Base-by-base conservation (phyloP, 805 yeast species). In the Metschnikowia continentalis region DNA sequence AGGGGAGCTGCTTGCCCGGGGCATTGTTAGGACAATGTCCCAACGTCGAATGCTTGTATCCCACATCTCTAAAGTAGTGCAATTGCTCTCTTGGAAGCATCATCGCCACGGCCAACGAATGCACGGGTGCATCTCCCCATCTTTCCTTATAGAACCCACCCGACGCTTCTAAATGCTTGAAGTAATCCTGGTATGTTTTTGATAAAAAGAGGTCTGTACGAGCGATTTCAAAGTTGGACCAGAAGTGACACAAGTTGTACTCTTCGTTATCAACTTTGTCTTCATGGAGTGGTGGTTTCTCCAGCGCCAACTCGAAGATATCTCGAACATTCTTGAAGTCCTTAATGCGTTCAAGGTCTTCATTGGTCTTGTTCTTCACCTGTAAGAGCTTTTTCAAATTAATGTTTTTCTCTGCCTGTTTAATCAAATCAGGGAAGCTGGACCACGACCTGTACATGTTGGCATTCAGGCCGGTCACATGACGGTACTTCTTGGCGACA, bases 81-180 rank as follows among this genome's bases (percentile, higher is more conserved):
- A 92, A 72, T 51, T 91, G 88, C 2, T 79, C 71, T 2, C 83
- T 66, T 52, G 86, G 76, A 39, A 91, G 70, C 60, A 87, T 74
- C 78, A 94, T 75, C 0, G 90, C 92, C 5, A 87, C 80, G 0
- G 95, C 98, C 20, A 94, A 68, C 0, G 97, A 85, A 65, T 90
- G 97, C 4, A 92, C 83, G 0, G 97, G 96, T 0, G 97, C 97
- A 74, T 92, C 98, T 1, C 98, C 98, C 98, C 98, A 92, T 61
- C 99, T 73, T 66, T 94, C 97, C 48, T 79, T 77, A 77, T 83
- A 90, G 63, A 92, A 91, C 0, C 98, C 97, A 10, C 91, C 89
- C 3, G 82, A 71, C 6, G 67, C 46, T 50, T 94, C 97, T 45
- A 92, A 67, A 58, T 74, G 79, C 37, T 82, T 70, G 65, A 88